Conservation (phyloP, 2,329 filamentous ascomycete species). For the Chaetomium strumarium region DNA sequence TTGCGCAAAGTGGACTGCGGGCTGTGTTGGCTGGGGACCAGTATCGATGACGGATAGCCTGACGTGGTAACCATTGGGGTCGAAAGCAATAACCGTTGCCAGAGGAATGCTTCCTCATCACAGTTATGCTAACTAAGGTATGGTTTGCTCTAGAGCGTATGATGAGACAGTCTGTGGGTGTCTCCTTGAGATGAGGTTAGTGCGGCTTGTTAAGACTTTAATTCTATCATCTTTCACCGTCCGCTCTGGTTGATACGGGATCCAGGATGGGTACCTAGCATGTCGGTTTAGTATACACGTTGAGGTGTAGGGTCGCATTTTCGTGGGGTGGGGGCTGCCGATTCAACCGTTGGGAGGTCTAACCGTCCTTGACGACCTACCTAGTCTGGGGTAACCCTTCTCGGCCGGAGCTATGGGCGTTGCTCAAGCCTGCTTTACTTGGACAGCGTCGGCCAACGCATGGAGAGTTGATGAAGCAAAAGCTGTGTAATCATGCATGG, state of each 20-base stretch:
- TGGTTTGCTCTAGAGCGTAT: too few relatives aligned
- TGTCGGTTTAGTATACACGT: background rate
- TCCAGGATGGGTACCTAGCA: slow-evolving; percentile 19
- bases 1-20: slow-evolving; percentile 4
- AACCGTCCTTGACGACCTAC: background rate
- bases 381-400: slow-evolving; percentile 10
- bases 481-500: slow-evolving; percentile 9
- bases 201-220: slow-evolving; percentile 6
- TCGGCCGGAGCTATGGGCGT: too few relatives aligned
- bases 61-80: too few relatives aligned
- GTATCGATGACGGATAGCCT: too few relatives aligned
- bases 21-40: background rate
- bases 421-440: background rate
- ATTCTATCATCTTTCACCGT: background rate
- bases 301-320: slow-evolving; percentile 14
- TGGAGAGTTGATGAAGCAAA: background rate
- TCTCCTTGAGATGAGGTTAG: background rate
- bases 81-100: too few relatives aligned
- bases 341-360: slow-evolving; percentile 5
- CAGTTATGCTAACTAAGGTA: too few relatives aligned
- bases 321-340: slow-evolving; percentile 1
- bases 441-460: slow-evolving; percentile 1
- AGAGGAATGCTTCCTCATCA: too few relatives aligned
- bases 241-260: slow-evolving; percentile 16
- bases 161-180: background rate